Evolutionary conservation across 2,329 filamentous ascomycete genomes (phyloP), one percentile per base, ranked within the genome.

Genomic region (Hypoxylon sp.): DNA sequence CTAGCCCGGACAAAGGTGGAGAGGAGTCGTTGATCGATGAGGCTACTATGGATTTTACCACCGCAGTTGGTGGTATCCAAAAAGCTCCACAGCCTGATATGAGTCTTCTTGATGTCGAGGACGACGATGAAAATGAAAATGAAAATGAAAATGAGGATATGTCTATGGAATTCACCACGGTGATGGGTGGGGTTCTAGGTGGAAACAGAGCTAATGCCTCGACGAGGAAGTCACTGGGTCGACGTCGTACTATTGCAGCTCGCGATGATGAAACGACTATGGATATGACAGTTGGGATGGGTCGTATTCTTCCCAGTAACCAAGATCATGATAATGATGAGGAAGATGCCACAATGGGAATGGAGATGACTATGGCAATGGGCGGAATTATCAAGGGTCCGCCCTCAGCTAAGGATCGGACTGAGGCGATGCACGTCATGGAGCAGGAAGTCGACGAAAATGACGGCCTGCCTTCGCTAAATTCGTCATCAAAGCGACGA

Each of bases 11-110:
- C n/a, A 64, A 71, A 28, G 65, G 75, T 19, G 76, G 76, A 22
- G 76, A 78, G 28, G 74, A 71, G 13, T 77, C 77, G 3, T 71
- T 76, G 56, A 81, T 82, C 44, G 87, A 85, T 46, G 89, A 91
- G 26, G 84, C 89, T 70, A 92, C 88, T 54, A 97, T 97, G 93
- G 93, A 97, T 54, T 87, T 97, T 54, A 97, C 93, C 0, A 89
- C 84, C 51, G 90, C 90, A 1, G 84, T 96, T 46, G 93, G 93
- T 4, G 85, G 87, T 4, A 96, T 97, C 62, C 80, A 79, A 50
- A 74, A 76, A 30, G 60, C 70, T 17, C 63, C 73, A 22, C 64
- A 71, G 20, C 58, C 71, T 3, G 72, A 77, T 24, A 72, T 70
- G 3, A 19, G 54, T 20, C 51, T 30, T 8, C 34, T 66, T 19